These are phyloP conservation scores for Trypanosoma boissoni DNA, from an alignment of 208 protist species.

Conservation along the genomic window DNA sequence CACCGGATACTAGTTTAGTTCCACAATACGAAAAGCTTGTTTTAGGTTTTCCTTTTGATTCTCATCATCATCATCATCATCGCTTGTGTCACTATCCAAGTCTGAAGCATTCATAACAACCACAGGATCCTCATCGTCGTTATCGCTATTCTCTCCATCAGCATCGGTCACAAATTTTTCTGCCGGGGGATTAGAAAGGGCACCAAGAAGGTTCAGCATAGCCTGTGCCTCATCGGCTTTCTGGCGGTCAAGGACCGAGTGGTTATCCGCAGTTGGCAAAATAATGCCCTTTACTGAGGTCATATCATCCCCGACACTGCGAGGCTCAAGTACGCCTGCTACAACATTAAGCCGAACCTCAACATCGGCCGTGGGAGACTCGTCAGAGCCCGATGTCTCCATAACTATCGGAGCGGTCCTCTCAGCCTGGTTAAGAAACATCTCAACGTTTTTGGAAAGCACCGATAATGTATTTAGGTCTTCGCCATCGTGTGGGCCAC, in stretches of 20 bases:
- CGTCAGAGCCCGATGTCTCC: conserved; percentile 24
- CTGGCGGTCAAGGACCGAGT: conserved; percentile 43
- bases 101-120: conserved; percentile 74
- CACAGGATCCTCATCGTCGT: conserved; percentile 36
- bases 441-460: conserved; percentile 47
- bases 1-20: conserved; percentile 36
- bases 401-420: conserved; percentile 51
- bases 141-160: not conserved
- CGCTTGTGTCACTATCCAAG: conserved; percentile 54
- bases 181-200: conserved; percentile 31
- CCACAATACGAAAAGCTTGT: conserved; percentile 33
- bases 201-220: conserved; percentile 65
- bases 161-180: not conserved
- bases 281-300: conserved; percentile 40
- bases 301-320: conserved; percentile 8
- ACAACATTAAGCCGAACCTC: conserved; percentile 78
- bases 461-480: conserved; percentile 33
- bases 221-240: conserved; percentile 67
- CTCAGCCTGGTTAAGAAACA: conserved; percentile 48
- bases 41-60: not conserved
- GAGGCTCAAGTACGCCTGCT: conserved; percentile 74
- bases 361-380: conserved; percentile 1
- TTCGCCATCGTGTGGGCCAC: not conserved
- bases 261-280: conserved; percentile 53
- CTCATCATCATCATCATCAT: conserved; percentile 35